Evolutionary conservation across 176 grass and related monocot genomes (phyloP).

Genomic region (Oryza meridionalis): DNA sequence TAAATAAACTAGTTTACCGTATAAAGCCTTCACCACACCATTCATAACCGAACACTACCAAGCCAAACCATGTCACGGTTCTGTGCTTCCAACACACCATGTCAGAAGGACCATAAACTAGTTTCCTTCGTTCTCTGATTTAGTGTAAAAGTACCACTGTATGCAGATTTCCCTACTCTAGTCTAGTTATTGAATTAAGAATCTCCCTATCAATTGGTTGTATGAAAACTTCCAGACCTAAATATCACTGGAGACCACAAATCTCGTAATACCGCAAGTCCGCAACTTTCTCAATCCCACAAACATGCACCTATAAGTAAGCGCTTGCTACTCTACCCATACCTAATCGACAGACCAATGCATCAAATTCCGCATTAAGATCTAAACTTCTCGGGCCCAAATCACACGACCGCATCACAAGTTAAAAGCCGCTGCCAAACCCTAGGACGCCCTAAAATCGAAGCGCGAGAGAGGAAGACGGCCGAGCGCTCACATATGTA

Average conservation of each 20-base stretch:
- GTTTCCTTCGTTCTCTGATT: neutral
- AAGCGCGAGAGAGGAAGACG: neutral
- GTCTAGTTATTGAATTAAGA: neutral
- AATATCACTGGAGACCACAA: neutral
- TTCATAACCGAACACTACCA: neutral
- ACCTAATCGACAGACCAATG: neutral
- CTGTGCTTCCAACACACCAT: neutral
- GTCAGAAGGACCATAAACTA: neutral
- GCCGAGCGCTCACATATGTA: slow-evolving; percentile 76
- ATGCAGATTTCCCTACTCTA: neutral
- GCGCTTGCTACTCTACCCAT: neutral
- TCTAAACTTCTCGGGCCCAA: neutral
- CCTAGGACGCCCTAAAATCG: neutral
- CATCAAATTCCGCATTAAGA: slow-evolving; percentile 15
- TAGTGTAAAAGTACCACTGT: neutral
- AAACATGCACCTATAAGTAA: neutral
- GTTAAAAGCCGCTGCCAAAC: slow-evolving; percentile 4
- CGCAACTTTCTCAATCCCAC: neutral
- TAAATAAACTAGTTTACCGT: neutral
- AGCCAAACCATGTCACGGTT: neutral
- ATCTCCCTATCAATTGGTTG: neutral
- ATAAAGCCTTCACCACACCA: neutral
- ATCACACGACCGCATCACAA: slow-evolving; percentile 3
- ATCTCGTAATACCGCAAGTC: neutral
- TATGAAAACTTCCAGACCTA: neutral